Evolutionary conservation across 139 green algal species (phyloP), one percentile per base, ranked within the genome.

Genomic region (Trebouxia sp.): DNA sequence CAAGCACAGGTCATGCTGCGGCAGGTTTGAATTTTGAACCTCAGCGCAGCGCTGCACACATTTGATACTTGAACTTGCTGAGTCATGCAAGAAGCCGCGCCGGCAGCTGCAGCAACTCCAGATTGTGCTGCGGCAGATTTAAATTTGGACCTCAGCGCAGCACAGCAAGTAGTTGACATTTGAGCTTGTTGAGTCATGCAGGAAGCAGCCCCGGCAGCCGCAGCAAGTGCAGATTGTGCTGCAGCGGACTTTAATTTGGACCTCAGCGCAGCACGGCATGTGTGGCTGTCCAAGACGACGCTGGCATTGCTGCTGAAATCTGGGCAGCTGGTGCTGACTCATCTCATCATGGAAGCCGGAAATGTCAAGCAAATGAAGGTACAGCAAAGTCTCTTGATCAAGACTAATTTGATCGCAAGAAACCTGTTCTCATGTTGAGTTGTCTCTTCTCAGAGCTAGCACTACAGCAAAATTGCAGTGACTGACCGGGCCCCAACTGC

Each of bases 241-340:
- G 85, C 84, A 1, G 80, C 48, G 26, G 81, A 80, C 15, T 75
- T 90, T 3, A 85, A 87, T 65, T 43, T 90, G 0, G 88, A 90
- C 9, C 74, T 79, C 3, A 79, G 67, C 22, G 79, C 55, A 30
- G 69, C 81, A 15, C 37, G 43, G 3, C 67, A 65, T 9, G 53
- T 45, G n/a, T 93, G 84, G 85, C 39, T 92, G 51, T 28, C 80
- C 35, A 65, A 65, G 12, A 75, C 67, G 32, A 72, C 76, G 0
- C 88, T 89, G 8, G 75, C 95, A 55, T 65, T 96, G 43, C 85
- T 78, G 28, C 70, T 92, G n/a, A 86, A 87, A 66, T 86, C 78
- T 35, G 92, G 92, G 24, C 84, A 92, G 81, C 80, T 95, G 69
- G 58, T 92, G 47, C 65, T 90, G 37, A 76, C 94, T 9, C 56